Base-by-base conservation (phyloP, 2,329 filamentous ascomycete species). In the Claviceps cyperi region DNA sequence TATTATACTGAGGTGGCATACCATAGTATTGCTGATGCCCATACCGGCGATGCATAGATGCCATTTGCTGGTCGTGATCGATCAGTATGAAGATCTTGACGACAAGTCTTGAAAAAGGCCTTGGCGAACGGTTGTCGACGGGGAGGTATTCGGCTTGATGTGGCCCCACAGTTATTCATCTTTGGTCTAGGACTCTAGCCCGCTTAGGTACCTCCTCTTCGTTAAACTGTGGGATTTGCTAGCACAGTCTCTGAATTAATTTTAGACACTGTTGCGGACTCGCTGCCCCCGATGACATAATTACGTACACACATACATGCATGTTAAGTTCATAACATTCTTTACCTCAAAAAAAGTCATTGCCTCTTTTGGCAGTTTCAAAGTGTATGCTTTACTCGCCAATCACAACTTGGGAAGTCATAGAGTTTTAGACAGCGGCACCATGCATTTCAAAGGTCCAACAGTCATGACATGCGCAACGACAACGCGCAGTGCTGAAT, bases 1-100 rank as follows among this genome's bases (percentile, higher is more conserved):
- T 72, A 59, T 79, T 80, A 59, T 84, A 78, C 51, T 77, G 78
- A 54, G 76, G 75, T 51, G 77, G 72, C 65, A 81, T 74, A 54
- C 73, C 75, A 59, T 76, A 78, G 56, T 68, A 69, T 46, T 62
- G 63, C 52, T 63, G 65, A 57, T 59, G 67, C 58, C 58, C 64
- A 60, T 80, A 80, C 6, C 62, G 63, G 52, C 68, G 65, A 60
- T 78, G 78, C 66, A 78, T 71, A 51, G 67, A 66, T 54, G 60
- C 66, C 62, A 67, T 68, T 54, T 39, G 41, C 46, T 68, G 58
- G 45, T 62, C 59, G 24, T 61, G 64, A 54, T 70, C 44, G 28
- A 54, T 70, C 44, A 17, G 44, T 37, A 46, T 21, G 32, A 46
- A 36, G 44, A 17, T 36, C 44, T 46, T 36, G 44, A 46, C 17